Evolutionary conservation across 768 basidiomycete genomes (phyloP).

Genomic region (Symmetrospora coprosmae): DNA sequence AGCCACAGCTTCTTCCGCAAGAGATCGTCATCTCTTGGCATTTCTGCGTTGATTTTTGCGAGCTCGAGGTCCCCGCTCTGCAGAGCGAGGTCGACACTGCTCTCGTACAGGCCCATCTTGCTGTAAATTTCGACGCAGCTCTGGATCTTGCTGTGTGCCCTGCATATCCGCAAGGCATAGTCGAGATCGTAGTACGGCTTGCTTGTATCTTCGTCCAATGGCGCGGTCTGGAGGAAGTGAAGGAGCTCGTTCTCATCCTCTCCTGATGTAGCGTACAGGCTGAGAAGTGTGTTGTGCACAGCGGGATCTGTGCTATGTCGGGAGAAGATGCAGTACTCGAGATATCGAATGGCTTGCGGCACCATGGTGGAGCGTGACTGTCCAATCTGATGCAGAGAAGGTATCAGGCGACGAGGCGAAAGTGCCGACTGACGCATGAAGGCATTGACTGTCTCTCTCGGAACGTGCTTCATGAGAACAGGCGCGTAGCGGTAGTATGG

Average conservation of each 20-base stretch:
- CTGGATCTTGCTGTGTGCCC: slow-evolving; percentile 60
- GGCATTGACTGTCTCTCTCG: slow-evolving; percentile 79
- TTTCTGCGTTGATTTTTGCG: slow-evolving; percentile 87
- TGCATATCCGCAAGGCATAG: slow-evolving; percentile 86
- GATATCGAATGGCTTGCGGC: slow-evolving; percentile 68
- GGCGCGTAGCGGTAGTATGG: slow-evolving; percentile 87
- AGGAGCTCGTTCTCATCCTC: slow-evolving; percentile 33
- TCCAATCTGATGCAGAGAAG: slow-evolving; percentile 61
- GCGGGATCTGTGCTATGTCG: slow-evolving; percentile 66
- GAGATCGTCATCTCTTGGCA: slow-evolving; percentile 65
- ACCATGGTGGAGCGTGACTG: background rate
- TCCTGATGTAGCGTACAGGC: slow-evolving; percentile 49
- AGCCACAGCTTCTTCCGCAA: slow-evolving; percentile 90
- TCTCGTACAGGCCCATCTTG: slow-evolving; percentile 94
- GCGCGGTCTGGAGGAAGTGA: slow-evolving; percentile 68
- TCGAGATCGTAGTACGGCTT: slow-evolving; percentile 93
- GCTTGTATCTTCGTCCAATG: slow-evolving; percentile 63
- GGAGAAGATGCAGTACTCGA: slow-evolving; percentile 69
- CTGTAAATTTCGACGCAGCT: slow-evolving; percentile 94
- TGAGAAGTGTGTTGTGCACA: slow-evolving; percentile 85
- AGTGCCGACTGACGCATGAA: slow-evolving; percentile 73
- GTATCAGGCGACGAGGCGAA: slow-evolving; percentile 71
- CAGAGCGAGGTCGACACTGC: slow-evolving; percentile 84
- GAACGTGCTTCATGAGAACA: slow-evolving; percentile 67
- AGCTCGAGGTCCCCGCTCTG: slow-evolving; percentile 88